These are phyloP conservation scores for Bombardia bombarda DNA, from an alignment of 495 filamentous ascomycete species.

Conservation along the genomic window DNA sequence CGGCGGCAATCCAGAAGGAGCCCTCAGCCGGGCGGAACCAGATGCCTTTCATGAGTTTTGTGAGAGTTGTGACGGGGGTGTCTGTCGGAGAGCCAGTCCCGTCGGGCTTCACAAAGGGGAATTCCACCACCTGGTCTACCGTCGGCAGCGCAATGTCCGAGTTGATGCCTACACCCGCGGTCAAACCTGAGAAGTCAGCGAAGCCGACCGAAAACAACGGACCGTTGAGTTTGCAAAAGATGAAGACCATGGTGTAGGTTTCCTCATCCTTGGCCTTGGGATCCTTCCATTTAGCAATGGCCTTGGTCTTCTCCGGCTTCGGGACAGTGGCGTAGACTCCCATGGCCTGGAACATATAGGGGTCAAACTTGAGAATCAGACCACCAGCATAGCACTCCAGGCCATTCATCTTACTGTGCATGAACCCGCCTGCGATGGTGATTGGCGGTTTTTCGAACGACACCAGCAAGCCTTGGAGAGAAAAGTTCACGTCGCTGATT, in stretches of 20 bases:
- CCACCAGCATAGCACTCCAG: slow-evolving; percentile 27
- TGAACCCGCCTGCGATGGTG: slow-evolving; percentile 26
- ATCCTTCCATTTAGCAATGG: slow-evolving; percentile 2
- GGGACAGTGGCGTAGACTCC: slow-evolving; percentile 20
- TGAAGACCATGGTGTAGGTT: slow-evolving; percentile 16
- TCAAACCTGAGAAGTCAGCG: slow-evolving; percentile 21
- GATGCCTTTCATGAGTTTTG: not conserved
- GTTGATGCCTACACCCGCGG: slow-evolving; percentile 22
- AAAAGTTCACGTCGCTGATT: slow-evolving; percentile 32
- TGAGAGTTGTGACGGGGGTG: not conserved
- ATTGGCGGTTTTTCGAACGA: slow-evolving; percentile 26
- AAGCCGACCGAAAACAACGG: slow-evolving; percentile 31
- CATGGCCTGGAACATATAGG: slow-evolving; percentile 25
- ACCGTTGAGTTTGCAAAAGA: slow-evolving; percentile 34
- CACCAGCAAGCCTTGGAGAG: slow-evolving; percentile 40
- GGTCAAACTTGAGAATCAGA: slow-evolving; percentile 19
- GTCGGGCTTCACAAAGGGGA: slow-evolving; percentile 29
- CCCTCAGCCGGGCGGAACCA: slow-evolving; percentile 16
- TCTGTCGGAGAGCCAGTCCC: slow-evolving; percentile 13
- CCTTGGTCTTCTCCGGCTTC: slow-evolving; percentile 1
- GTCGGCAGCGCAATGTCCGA: slow-evolving; percentile 13
- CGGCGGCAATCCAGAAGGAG: slow-evolving; percentile 34
- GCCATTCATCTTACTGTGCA: slow-evolving; percentile 10
- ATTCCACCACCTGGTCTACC: slow-evolving; percentile 1
- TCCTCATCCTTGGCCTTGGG: not conserved